Evolutionary conservation across 2,329 filamentous ascomycete species (phyloP), one percentile per base, ranked within the genome.

Genomic region (Curvularia eragrostidis): DNA sequence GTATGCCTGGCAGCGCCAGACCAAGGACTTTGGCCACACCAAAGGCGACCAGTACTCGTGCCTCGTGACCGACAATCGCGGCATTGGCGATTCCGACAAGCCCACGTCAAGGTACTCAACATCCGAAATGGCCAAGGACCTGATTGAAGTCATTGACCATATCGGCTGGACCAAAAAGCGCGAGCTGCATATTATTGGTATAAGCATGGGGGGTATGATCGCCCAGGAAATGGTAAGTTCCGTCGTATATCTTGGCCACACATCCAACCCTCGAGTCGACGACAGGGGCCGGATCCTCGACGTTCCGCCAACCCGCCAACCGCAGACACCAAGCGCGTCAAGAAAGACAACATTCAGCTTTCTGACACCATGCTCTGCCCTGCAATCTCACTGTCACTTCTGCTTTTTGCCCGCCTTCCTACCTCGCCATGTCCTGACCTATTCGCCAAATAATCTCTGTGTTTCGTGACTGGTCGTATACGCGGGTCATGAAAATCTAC

Each of bases 201-300:
- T 94, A 63, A 91, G 89, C 58, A 90, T 96, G 84, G 92, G 92
- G 62, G 92, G 93, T 70, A 96, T 97, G 93, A 94, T 97, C 68
- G 87, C 91, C 2, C 93, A 96, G 77, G 93, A 97, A 78, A 71
- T 97, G 3, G 84, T 83, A 74, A 69, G 77, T 71, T 54, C 38
- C 53, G 48, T 26, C 54, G 42, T 50, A 30, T 44, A 43, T 47
- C 23, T 18, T 41, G 39, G 51, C 47, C 49, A 59, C 21, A 34
- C 18, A 54, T 48, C 34, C 48, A 46, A 9, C 56, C 38, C 38
- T 24, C 36, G 34, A 19, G 47, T 28, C n/a, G n/a, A n/a, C n/a
- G 12, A 8, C 51, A 34, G 32, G 42, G 18, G 13, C 54, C 73
- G 73, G 72, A 71, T 66, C 63, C 51, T 60, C 34, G 44, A 58